Base-by-base conservation (phyloP, 257 asterid species). In the Leonotis leonurus region DNA sequence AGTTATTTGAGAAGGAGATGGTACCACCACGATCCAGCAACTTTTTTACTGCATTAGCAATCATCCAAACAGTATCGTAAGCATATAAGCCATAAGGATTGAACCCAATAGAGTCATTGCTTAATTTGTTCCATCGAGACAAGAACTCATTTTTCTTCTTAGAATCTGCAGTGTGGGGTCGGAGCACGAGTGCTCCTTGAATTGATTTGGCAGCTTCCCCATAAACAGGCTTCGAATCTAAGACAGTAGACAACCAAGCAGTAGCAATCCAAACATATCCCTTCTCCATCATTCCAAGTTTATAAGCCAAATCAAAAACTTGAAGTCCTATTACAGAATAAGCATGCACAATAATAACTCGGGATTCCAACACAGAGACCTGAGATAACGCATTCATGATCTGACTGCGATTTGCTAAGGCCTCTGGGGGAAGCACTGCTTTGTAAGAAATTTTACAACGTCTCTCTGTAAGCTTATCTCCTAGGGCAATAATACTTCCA, bases 211-310 rank as follows among this genome's bases (percentile, higher is more conserved):
- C 66, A 21, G 20, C 36, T 27, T 75, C 58, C 8, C 43, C 60
- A 43, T 82, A 39, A 65, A 65, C 27, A 10, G 74, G 71, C 4
- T 49, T 49, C 21, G 95, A 79, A 67, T 90, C 97, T 35, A 90
- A 57, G 5, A 75, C 81, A 14, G 89, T 77, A 9, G 97, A 85
- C 50, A 90, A 77, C 97, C 96, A 90, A 69, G 81, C 18, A 11
- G 95, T 81, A 36, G 94, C 87, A 56, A 90, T 78, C 97, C 96
- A 90, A 27, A 87, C 96, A 53, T 85, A 87, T 13, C 84, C 97
- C 53, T 51, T 73, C n/a, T 45, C 80, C 87, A 85, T 78, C 93
- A 90, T 90, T 11, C 75, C 78, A 50, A 82, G 95, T 29, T 79
- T 68, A 39, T 56, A 68, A n/a, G 95, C 97, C 71, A 74, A 16